Base-by-base conservation (phyloP, 1,139 yeast genomes). In the Blastobotrys indianensis region DNA sequence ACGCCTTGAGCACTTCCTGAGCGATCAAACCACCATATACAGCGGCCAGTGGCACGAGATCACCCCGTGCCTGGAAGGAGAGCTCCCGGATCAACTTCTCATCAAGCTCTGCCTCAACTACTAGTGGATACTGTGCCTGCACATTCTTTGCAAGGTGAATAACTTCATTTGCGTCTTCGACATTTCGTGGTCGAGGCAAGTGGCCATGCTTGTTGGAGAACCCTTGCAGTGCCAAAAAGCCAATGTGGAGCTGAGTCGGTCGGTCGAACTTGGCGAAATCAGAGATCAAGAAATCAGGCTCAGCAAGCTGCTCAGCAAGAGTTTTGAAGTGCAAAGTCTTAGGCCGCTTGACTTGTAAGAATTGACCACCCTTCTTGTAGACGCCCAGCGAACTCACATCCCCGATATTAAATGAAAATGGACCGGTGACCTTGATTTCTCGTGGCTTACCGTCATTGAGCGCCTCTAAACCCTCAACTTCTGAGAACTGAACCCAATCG, bases 211-310 rank as follows among this genome's bases (percentile, higher is more conserved):
- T 75, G 39, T 74, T 73, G 55, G 75, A 74, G 67, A 87, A 94
- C 44, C 79, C 82, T 44, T 86, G 82, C 48, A 94, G 73, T 8
- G 95, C 97, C 67, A 86, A 87, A 75, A 88, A 88, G 4, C 94
- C 98, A 54, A 90, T 67, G 64, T 94, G 98, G 52, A 85, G 76
- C 67, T 86, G 96, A 23, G 82, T 76, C 12, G 97, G 92, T 61
- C 95, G 82, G 59, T 87, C 97, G 58, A 90, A 84, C 66, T 92
- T 92, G 52, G 97, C 96, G 64, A 79, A 92, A 65, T 92, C 99
- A 8, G 96, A 80, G 51, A 78, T 73, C 39, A 85, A 66, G 58
- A 72, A 84, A 60, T 87, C 96, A 1, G 99, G 99, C n/a, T 72
- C 67, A 17, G 67, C 65, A 54, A 92, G 68, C 62, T 86, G 95